Evolutionary conservation across 768 basidiomycete species (phyloP).

Genomic region (Auriscalpium microsporum): DNA sequence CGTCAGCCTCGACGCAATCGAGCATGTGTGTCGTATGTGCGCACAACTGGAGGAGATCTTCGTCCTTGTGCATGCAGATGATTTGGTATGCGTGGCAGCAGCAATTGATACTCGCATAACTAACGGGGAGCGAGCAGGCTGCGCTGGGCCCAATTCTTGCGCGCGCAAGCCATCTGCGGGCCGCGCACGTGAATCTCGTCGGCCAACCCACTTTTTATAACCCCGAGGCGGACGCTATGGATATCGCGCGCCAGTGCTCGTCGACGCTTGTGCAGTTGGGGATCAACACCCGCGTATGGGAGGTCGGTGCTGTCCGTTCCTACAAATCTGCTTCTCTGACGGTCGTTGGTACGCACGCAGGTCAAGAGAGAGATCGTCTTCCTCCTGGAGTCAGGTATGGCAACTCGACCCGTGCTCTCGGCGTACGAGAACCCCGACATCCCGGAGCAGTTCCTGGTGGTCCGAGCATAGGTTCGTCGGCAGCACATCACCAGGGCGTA

Average conservation of each 20-base stretch:
- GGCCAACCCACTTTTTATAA: conserved; percentile 7
- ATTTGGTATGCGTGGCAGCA: conserved; percentile 31
- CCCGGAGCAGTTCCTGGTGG: conserved; percentile 66
- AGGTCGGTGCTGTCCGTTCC: conserved; percentile 33
- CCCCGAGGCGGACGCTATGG: conserved; percentile 18
- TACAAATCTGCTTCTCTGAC: not conserved
- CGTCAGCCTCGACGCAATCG: conserved; percentile 41
- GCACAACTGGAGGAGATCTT: conserved; percentile 53
- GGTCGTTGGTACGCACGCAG: conserved; percentile 22
- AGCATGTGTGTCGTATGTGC: conserved; percentile 48
- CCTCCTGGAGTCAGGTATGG: conserved; percentile 18
- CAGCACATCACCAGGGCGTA: too few relatives aligned
- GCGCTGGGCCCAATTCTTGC: conserved; percentile 34
- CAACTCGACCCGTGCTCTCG: conserved; percentile 30
- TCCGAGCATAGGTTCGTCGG: conserved; percentile 33
- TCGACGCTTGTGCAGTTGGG: conserved; percentile 53
- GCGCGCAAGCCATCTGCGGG: conserved; percentile 37
- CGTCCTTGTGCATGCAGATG: conserved; percentile 40
- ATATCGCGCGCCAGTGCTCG: conserved; percentile 42
- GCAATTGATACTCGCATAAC: not conserved
- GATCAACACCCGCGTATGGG: conserved; percentile 61
- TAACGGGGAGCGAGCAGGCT: conserved; percentile 23
- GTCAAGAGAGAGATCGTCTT: conserved; percentile 32
- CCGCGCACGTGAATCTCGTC: conserved; percentile 54
- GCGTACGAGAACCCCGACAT: conserved; percentile 58